These are phyloP conservation scores for Penicillium decumbens DNA, from an alignment of 2,329 filamentous ascomycete genomes.

Conservation along the genomic window DNA sequence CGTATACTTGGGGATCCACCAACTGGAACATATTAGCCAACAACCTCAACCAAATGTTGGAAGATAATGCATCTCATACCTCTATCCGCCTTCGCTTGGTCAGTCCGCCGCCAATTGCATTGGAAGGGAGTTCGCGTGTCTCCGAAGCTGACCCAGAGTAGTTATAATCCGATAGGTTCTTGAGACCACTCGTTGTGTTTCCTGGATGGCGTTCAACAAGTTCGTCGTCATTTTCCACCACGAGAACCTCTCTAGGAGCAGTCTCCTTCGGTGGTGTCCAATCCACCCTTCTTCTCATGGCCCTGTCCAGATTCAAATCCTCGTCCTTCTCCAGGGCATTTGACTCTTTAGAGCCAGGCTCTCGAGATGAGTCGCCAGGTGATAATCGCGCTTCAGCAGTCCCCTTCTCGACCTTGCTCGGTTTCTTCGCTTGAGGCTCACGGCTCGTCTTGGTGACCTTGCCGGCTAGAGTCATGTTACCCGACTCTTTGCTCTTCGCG, in stretches of 20 bases:
- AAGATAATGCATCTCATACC: conserved; percentile 20
- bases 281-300: conserved; percentile 53
- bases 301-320: conserved; percentile 39
- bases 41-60: neutral
- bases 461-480: conserved; percentile 35
- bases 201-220: neutral
- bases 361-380: neutral
- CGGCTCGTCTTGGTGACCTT: conserved; percentile 33
- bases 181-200: conserved; percentile 22
- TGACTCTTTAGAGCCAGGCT: conserved; percentile 3
- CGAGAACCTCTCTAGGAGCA: conserved; percentile 19
- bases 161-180: conserved; percentile 39
- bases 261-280: conserved; percentile 64
- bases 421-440: conserved; percentile 10
- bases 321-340: conserved; percentile 21
- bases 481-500: conserved; percentile 23
- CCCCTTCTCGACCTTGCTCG: conserved; percentile 13
- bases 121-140: conserved; percentile 8
- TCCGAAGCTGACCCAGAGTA: conserved; percentile 29
- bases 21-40: conserved; percentile 17
- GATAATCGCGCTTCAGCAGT: neutral
- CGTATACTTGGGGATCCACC: conserved; percentile 22
- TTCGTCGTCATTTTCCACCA: conserved; percentile 10
- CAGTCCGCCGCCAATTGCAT: conserved; percentile 21
- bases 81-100: conserved; percentile 40